Conservation (phyloP, 495 filamentous ascomycete species). For the Poronia punctata region DNA sequence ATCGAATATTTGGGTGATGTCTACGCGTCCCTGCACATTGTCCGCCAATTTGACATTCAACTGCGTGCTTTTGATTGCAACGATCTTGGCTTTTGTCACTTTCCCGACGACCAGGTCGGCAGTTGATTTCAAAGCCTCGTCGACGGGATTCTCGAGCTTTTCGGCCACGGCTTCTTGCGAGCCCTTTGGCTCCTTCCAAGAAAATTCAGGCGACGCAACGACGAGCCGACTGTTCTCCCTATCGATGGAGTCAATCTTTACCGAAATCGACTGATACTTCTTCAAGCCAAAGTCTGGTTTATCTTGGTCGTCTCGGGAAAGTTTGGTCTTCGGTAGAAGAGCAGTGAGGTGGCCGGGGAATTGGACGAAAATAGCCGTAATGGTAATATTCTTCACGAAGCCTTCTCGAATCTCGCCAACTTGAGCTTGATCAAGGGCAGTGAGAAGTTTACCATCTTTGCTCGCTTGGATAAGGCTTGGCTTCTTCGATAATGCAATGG, state of each 20-base stretch:
- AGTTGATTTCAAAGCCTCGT: conserved; percentile 54
- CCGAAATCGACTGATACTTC: conserved; percentile 62
- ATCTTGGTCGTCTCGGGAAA: conserved; percentile 58
- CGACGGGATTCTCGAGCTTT: conserved; percentile 58
- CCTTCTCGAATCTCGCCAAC: conserved; percentile 64
- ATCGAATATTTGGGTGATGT: conserved; percentile 84
- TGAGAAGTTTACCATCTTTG: conserved; percentile 56
- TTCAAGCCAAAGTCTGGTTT: conserved; percentile 68
- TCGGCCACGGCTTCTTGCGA: conserved; percentile 13
- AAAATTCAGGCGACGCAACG: conserved; percentile 25
- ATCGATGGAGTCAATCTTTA: conserved; percentile 65
- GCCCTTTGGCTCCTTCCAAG: conserved; percentile 20
- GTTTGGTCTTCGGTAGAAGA: conserved; percentile 65
- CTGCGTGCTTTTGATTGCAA: conserved; percentile 78
- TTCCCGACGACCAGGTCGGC: conserved; percentile 69
- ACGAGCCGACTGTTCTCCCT: conserved; percentile 32
- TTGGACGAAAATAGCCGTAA: conserved; percentile 72
- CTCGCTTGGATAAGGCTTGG: conserved; percentile 71
- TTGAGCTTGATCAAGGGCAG: conserved; percentile 58
- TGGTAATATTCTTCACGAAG: conserved; percentile 77
- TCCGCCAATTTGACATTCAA: conserved; percentile 86
- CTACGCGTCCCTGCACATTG: conserved; percentile 83
- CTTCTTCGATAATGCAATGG: conserved; percentile 71
- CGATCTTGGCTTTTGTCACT: conserved; percentile 69
- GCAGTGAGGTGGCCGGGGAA: conserved; percentile 74